Evolutionary conservation across 2,329 filamentous ascomycete genomes (phyloP).

Genomic region (Trematosphaeria pertusa): DNA sequence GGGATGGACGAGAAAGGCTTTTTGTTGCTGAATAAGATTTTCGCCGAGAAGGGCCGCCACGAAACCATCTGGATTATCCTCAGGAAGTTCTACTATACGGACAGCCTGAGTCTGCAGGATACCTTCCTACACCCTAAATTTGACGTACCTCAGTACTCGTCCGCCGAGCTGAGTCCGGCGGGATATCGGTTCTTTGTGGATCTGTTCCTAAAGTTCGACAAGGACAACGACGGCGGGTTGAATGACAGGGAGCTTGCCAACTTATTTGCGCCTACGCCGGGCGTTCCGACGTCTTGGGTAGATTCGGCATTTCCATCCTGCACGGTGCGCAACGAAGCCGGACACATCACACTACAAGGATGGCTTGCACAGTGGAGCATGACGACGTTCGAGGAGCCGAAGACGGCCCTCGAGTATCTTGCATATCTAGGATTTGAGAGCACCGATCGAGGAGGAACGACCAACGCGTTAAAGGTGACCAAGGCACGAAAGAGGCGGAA

Average conservation of each 20-base stretch:
- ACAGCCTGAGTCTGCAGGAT: slow-evolving; percentile 90
- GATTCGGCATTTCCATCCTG: slow-evolving; percentile 91
- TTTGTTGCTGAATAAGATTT: slow-evolving; percentile 90
- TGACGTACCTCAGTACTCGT: slow-evolving; percentile 90
- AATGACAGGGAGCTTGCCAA: slow-evolving; percentile 85
- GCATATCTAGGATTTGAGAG: slow-evolving; percentile 96
- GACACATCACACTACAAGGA: slow-evolving; percentile 92
- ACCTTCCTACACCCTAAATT: slow-evolving; percentile 92
- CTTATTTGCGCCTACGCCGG: slow-evolving; percentile 91
- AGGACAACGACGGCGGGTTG: slow-evolving; percentile 94
- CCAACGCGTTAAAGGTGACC: slow-evolving; percentile 89
- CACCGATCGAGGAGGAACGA: slow-evolving; percentile 72
- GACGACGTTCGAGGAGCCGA: slow-evolving; percentile 96
- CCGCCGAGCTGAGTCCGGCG: slow-evolving; percentile 89
- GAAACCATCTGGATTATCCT: slow-evolving; percentile 99
- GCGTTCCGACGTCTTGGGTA: slow-evolving; percentile 83
- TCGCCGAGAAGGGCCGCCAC: slow-evolving; percentile 95
- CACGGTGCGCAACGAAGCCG: slow-evolving; percentile 93
- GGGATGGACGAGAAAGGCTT: slow-evolving; percentile 88
- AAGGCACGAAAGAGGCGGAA: slow-evolving; percentile 87
- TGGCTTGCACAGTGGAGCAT: slow-evolving; percentile 99
- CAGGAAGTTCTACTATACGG: slow-evolving; percentile 93
- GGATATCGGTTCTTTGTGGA: slow-evolving; percentile 99
- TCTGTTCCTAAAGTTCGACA: slow-evolving; percentile 91
- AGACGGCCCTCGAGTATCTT: slow-evolving; percentile 93